phyloP scores from a whole-genome alignment of 352 stramenopile species.

The Pythium periplocum region DNA sequence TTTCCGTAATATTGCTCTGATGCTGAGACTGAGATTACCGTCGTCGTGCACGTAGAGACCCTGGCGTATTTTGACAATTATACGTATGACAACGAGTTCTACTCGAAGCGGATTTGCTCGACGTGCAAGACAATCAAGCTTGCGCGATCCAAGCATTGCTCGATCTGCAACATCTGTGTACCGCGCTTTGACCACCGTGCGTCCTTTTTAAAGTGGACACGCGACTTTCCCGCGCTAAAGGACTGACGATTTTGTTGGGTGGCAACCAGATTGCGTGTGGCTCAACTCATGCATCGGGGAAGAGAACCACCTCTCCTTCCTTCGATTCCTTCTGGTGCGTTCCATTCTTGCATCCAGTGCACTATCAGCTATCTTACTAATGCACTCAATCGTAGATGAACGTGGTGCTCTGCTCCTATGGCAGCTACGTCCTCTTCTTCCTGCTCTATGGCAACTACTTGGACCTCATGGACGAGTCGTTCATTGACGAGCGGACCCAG shows the following conservation, averaged over 20 bases:
- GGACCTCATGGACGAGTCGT: conserved; percentile 30
- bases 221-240: background rate
- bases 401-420: conserved; percentile 40
- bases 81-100: conserved; percentile 41
- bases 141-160: conserved; percentile 66
- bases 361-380: background rate
- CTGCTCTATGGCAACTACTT: conserved; percentile 42
- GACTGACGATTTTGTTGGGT: conserved; percentile 1
- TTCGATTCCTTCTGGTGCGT: conserved; percentile 47
- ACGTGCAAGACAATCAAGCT: conserved; percentile 54
- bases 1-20: too few relatives aligned
- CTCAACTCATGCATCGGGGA: conserved; percentile 66
- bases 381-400: conserved; percentile 29
- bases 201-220: background rate
- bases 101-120: conserved; percentile 24
- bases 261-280: conserved; percentile 40
- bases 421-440: conserved; percentile 38
- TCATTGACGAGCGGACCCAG: conserved; percentile 33
- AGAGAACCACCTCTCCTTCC: conserved; percentile 46
- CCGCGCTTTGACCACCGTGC: conserved; percentile 62
- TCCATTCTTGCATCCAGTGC: background rate
- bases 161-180: conserved; percentile 56
- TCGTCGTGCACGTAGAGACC: conserved; percentile 22
- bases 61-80: conserved; percentile 53
- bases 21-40: too few relatives aligned